These are phyloP conservation scores for Acorus gramineus DNA, from an alignment of 106 monocot species.

Conservation along the genomic window DNA sequence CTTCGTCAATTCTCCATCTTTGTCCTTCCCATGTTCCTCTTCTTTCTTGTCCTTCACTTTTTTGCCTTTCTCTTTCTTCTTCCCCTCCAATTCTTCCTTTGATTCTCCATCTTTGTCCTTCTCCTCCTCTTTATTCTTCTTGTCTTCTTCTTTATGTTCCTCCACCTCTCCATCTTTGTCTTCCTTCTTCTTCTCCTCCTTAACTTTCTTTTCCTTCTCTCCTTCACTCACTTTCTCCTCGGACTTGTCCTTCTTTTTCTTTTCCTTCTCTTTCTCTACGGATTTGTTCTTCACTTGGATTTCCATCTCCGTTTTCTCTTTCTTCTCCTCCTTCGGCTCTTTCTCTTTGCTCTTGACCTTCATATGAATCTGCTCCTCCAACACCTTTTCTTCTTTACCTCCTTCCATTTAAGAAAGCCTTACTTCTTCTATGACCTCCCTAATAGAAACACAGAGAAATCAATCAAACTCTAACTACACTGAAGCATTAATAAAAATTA, in stretches of 20 bases:
- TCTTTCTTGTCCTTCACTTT: constrained; percentile 4
- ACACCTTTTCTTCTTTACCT: constrained; percentile 3
- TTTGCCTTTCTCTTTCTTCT: constrained; percentile 3
- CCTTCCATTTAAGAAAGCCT: constrained; percentile 11
- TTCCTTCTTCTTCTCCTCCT: constrained; percentile 17
- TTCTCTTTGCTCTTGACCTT: constrained; percentile 34
- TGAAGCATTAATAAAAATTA: no score
- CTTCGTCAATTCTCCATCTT: constrained; percentile 1
- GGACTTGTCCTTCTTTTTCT: constrained; percentile 3
- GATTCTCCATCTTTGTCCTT: constrained; percentile 7
- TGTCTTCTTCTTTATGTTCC: constrained; percentile 21
- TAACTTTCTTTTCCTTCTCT: constrained; percentile 19
- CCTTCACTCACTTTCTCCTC: constrained; percentile 6
- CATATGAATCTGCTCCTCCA: constrained; percentile 31
- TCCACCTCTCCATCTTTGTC: constrained; percentile 22
- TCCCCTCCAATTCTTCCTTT: constrained; percentile 1
- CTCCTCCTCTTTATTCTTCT: constrained; percentile 9
- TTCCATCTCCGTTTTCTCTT: constrained; percentile 19
- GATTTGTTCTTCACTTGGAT: constrained; percentile 6
- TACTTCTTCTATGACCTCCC: background rate
- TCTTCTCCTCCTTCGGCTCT: constrained; percentile 12
- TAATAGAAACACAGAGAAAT: background rate
- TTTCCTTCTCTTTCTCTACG: constrained; percentile 5
- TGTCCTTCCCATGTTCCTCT: background rate
- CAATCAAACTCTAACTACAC: background rate